Conservation (phyloP, 208 protist genomes). For the Acanthamoeba healyi region DNA sequence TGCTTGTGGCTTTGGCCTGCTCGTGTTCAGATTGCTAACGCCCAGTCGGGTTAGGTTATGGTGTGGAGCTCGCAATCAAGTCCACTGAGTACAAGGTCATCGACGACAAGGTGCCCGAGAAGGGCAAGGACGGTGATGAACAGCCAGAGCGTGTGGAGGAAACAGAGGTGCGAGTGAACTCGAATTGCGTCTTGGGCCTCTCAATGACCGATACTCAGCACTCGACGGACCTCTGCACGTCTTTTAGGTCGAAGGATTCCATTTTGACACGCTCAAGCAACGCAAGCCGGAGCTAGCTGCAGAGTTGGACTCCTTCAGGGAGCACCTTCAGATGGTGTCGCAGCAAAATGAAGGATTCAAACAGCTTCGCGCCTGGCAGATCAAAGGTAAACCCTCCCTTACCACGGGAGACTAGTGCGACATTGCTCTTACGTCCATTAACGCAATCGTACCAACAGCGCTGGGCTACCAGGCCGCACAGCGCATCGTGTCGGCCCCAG, state of each 20-base stretch:
- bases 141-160: background rate
- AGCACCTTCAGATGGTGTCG: conserved; percentile 64
- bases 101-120: conserved; percentile 89
- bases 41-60: conserved; percentile 97
- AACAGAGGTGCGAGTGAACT: background rate
- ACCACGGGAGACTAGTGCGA: no score
- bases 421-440: background rate
- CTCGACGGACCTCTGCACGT: background rate
- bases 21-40: background rate
- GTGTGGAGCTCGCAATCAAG: conserved; percentile 96
- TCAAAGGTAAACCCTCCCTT: conserved; percentile 73
- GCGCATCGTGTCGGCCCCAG: conserved; percentile 77
- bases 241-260: conserved; percentile 78
- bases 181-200: background rate
- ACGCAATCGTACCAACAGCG: background rate
- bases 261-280: conserved; percentile 76
- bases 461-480: conserved; percentile 85
- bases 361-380: conserved; percentile 87
- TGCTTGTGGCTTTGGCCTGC: background rate
- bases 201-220: background rate
- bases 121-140: conserved; percentile 57
- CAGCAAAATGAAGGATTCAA: conserved; percentile 67
- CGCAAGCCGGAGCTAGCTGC: conserved; percentile 80
- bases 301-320: conserved; percentile 80
- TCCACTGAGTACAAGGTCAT: conserved; percentile 97